Percentiles rank a stretch among this genome's conserved stretches.
phyloP scores from a whole-genome alignment of 202 grass and related monocot species.

The Musa balbisiana region DNA sequence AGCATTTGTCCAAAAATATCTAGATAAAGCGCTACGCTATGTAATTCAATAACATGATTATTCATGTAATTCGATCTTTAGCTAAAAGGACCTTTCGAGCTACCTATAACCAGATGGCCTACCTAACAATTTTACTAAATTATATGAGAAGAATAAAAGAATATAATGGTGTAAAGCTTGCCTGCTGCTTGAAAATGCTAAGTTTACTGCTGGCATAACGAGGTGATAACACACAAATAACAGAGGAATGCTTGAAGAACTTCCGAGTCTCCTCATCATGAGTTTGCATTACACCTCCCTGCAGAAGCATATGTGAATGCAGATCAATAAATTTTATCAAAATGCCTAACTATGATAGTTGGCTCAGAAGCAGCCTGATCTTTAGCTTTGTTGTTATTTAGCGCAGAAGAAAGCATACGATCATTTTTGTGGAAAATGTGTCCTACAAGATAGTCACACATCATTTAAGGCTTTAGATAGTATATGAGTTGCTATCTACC shows the following conservation, averaged over 20 bases:
- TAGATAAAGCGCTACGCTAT: background rate
- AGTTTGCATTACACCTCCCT: conserved; percentile 93
- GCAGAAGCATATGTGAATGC: conserved; percentile 3
- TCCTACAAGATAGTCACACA: background rate
- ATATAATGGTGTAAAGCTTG: conserved; percentile 31
- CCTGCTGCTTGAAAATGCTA: conserved; percentile 97
- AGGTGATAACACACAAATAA: conserved; percentile 83
- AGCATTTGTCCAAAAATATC: background rate
- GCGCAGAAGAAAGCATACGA: background rate
- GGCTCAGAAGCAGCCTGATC: background rate
- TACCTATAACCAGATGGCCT: background rate
- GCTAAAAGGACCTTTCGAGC: background rate
- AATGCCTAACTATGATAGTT: background rate
- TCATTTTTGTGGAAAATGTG: background rate
- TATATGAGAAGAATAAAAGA: background rate
- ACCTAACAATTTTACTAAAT: background rate
- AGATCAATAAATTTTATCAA: conserved; percentile 5
- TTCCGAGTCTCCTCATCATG: conserved; percentile 95
- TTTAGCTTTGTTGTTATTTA: background rate
- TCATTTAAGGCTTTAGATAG: background rate
- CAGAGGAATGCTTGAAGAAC: conserved; percentile 95
- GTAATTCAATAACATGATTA: background rate
- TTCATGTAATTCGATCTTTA: background rate
- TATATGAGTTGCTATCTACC: too few relatives aligned
- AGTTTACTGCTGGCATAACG: conserved; percentile 90